Percentiles rank a stretch among this genome's conserved stretches.
Conservation (phyloP, 2,329 filamentous ascomycete genomes). For the Xylaria sp. region DNA sequence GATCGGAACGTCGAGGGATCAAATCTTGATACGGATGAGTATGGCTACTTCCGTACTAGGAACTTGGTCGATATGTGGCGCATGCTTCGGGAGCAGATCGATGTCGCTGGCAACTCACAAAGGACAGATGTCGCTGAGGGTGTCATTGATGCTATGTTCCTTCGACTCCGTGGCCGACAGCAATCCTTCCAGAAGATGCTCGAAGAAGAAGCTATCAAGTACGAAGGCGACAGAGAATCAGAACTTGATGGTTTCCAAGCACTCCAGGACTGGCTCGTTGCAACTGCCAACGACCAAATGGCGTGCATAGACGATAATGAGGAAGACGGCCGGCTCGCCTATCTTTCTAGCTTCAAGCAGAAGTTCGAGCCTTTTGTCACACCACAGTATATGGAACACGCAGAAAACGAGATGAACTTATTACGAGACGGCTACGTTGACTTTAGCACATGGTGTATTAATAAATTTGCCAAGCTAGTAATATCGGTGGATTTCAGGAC, state of each 20-base stretch:
- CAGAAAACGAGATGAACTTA: constrained; percentile 75
- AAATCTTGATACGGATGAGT: constrained; percentile 86
- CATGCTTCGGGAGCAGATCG: constrained; percentile 93
- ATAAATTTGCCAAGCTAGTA: constrained; percentile 85
- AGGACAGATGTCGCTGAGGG: constrained; percentile 93
- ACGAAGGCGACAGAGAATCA: constrained; percentile 66
- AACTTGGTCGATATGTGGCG: constrained; percentile 96
- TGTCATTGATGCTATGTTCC: constrained; percentile 95
- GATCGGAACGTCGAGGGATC: constrained; percentile 78
- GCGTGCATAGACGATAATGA: constrained; percentile 95
- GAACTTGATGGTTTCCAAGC: constrained; percentile 78
- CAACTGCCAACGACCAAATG: constrained; percentile 98
- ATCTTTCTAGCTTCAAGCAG: constrained; percentile 85
- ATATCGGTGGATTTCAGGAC: constrained; percentile 89
- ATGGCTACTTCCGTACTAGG: constrained; percentile 91
- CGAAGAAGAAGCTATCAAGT: constrained; percentile 83
- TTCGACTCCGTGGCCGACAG: constrained; percentile 84
- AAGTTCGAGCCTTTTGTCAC: constrained; percentile 86
- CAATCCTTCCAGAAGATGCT: constrained; percentile 88
- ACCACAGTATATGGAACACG: constrained; percentile 80
- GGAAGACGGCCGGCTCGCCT: constrained; percentile 78
- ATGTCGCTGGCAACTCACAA: constrained; percentile 84
- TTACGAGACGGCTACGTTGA: constrained; percentile 95
- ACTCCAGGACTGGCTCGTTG: constrained; percentile 94
- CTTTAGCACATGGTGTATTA: constrained; percentile 91